Conservation (phyloP, 1,284 basidiomycete genomes). For the Cystobasidium pallidum region DNA sequence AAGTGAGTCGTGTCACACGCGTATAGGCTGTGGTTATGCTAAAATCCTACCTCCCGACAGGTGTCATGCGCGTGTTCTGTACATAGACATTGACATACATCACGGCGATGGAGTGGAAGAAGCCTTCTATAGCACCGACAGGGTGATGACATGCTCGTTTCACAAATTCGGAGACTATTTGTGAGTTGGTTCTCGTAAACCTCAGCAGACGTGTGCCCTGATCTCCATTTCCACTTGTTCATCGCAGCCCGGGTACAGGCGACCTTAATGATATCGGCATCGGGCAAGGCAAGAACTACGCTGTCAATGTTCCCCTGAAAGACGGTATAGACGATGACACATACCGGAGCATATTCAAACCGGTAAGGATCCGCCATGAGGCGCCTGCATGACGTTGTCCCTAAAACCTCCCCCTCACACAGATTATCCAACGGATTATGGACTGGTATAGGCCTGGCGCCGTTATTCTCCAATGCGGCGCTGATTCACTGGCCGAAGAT, state of each 20-base stretch:
- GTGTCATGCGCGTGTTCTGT: constrained; percentile 79
- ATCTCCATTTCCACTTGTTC: neutral
- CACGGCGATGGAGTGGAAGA: constrained; percentile 99
- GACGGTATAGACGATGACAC: constrained; percentile 84
- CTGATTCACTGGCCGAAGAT: constrained; percentile 92
- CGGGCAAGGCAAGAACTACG: constrained; percentile 84
- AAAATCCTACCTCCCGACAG: constrained; percentile 50
- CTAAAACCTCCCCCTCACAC: neutral
- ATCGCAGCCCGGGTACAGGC: constrained; percentile 51
- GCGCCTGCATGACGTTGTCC: too few species aligned
- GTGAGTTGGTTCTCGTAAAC: constrained; percentile 5
- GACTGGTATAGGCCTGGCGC: constrained; percentile 88
- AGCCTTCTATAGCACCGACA: constrained; percentile 95
- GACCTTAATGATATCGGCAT: constrained; percentile 73
- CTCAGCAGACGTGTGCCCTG: neutral
- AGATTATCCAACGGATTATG: constrained; percentile 85
- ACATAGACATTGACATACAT: constrained; percentile 98
- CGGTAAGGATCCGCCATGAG: constrained; percentile 64
- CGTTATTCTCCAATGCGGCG: constrained; percentile 92
- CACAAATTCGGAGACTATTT: constrained; percentile 96
- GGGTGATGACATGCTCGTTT: constrained; percentile 94
- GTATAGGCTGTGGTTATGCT: neutral
- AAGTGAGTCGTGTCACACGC: constrained; percentile 61
- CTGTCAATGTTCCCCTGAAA: constrained; percentile 89
- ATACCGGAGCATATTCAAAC: constrained; percentile 81